A percentile compares a stretch with the other conserved stretches of the same genome.
These are phyloP conservation scores for Candida sp. DNA, from an alignment of 1,139 yeast species.

Conservation along the genomic window DNA sequence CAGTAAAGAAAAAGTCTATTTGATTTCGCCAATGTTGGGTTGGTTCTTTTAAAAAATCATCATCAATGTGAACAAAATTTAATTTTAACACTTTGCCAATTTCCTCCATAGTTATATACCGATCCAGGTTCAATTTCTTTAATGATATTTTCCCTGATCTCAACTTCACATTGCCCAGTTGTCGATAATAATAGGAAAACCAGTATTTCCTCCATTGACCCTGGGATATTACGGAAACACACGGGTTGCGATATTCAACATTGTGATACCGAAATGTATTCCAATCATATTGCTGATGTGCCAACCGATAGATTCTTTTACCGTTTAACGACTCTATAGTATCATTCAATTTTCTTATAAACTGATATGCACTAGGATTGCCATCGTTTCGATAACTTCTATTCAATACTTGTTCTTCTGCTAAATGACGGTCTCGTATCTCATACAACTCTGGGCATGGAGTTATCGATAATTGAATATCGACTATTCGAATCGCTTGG, in stretches of 20 bases:
- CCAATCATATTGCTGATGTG: background rate
- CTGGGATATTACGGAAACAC: constrained; percentile 4
- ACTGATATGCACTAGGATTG: background rate
- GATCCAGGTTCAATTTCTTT: background rate
- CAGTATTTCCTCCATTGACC: constrained; percentile 15
- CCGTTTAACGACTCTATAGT: constrained; percentile 1
- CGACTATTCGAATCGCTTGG: constrained; percentile 11
- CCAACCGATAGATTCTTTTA: background rate
- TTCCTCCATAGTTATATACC: background rate
- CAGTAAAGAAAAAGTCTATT: background rate
- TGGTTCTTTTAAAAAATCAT: background rate
- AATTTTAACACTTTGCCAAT: background rate
- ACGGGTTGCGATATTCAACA: background rate
- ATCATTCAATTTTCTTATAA: constrained; percentile 1
- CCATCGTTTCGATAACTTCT: background rate
- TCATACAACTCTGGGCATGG: constrained; percentile 4
- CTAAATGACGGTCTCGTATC: constrained; percentile 3
- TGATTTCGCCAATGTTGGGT: background rate
- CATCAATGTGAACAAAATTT: background rate
- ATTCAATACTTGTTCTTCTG: background rate
- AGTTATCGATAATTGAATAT: constrained; percentile 9
- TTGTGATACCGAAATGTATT: background rate
- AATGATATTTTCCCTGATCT: background rate
- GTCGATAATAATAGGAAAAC: constrained; percentile 7
- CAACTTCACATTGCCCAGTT: background rate